Evolutionary conservation across 257 asterid species (phyloP), one percentile per base, ranked within the genome.

Genomic region (Plantago ovata): DNA sequence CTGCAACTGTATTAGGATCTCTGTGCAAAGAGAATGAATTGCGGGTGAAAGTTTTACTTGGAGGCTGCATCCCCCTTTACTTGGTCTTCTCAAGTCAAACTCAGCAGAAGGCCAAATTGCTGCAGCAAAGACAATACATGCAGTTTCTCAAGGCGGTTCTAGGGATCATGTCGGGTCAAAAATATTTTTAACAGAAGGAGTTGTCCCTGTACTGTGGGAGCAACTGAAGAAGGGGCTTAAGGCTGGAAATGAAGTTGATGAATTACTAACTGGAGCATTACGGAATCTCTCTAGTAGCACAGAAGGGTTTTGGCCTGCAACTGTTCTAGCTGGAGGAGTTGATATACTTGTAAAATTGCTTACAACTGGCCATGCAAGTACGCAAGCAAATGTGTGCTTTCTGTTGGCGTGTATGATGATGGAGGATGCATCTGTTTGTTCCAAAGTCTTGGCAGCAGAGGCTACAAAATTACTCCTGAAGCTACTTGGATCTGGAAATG

Each of bases 61-160:
- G 98, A 38, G 98, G 98, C 53, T 88, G 98, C 76, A 89, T 93
- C 60, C 98, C 98, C 98, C 98, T 23, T 75, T 93, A 69, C 97
- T 93, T 47, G 86, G 98, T 65, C 98, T 93, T 72, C 94, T 93
- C 72, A 93, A 84, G 75, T 93, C 98, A 58, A 93, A 81, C 72
- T 82, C 98, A 24, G 75, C 77, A 24, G 98, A 93, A 66, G 93
- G 95, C 64, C 97, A 86, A 69, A 78, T 93, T 63, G 95, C 98
- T 21, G 89, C 98, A 15, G 98, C 98, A 22, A 84, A 89, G 74
- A 93, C 98, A 51, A 86, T 93, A 75, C 75, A 78, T 73, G 95
- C 97, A 14, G 98, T 93, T 65, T 89, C 98, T 64, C 95, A 88
- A 82, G 98, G 86, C 46, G 98, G 91, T 56, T 83, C 85, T 21